Evolutionary conservation across 2,329 filamentous ascomycete species (phyloP), one percentile per base, ranked within the genome.

Genomic region (Cyphellophora attinorum): DNA sequence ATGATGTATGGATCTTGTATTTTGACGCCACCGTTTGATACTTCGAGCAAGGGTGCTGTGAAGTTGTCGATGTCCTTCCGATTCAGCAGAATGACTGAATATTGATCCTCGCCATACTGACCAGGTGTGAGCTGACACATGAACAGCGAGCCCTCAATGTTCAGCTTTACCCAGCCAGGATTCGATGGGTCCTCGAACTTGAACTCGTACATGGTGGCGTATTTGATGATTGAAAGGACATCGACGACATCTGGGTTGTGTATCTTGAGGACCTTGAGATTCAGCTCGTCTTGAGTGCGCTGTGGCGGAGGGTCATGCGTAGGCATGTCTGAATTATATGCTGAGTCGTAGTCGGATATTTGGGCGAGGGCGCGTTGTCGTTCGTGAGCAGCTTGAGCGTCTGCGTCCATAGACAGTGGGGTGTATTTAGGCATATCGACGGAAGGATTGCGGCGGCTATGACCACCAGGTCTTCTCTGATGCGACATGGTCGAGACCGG

Each of bases 91-190:
- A 86, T 81, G 11, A 84, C 72, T 23, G 54, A 57, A 46, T 68
- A 70, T 44, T 65, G 54, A 30, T 67, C 64, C 41, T 60, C 76
- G 48, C 49, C 64, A 42, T 59, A 39, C 19, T 49, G 23, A 31
- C 62, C 42, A 60, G 68, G 46, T 36, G 52, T 45, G 40, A 78
- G 61, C 44, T 81, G 72, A 65, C 84, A 93, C 34, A 96, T 74
- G 57, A 96, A 98, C 45, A 96, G 66, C 10, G 85, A 83, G 25
- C 91, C 91, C 59, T 94, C 88, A 8, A 88, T 72, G 37, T 79
- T 82, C 29, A 74, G 74, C 65, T 93, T 93, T 54, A 91, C 82
- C 91, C 91, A 96, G 40, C 67, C 62, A 16, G 47, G 42, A 34
- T 72, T 65, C 3, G 75, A 69, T 4, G 68, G 60, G 30, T 74